These are phyloP conservation scores for Sugiyamaella paludigena DNA, from an alignment of 1,139 yeast species.

Conservation along the genomic window DNA sequence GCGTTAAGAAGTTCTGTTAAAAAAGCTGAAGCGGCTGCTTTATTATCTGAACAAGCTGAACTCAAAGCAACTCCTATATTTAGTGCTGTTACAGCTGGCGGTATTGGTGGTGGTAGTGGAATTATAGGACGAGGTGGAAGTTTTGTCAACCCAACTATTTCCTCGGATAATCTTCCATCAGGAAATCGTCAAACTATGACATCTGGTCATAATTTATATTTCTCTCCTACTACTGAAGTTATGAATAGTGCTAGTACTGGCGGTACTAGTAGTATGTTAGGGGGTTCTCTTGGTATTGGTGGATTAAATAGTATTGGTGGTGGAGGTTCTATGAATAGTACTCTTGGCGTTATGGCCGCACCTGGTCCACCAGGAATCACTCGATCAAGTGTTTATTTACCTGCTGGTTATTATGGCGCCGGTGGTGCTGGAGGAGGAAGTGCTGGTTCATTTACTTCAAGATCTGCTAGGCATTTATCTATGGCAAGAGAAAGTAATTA, in stretches of 20 bases:
- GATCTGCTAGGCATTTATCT: slow-evolving; percentile 24
- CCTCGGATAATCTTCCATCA: slow-evolving; percentile 8
- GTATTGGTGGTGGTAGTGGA: neutral
- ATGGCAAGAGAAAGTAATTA: slow-evolving; percentile 22
- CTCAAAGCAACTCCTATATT: slow-evolving; percentile 8
- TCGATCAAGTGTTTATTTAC: slow-evolving; percentile 36
- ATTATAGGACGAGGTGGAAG: neutral
- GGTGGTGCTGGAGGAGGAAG: slow-evolving; percentile 21
- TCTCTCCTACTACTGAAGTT: slow-evolving; percentile 79
- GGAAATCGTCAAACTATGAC: slow-evolving; percentile 14
- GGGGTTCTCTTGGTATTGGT: slow-evolving; percentile 10
- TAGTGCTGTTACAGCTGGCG: slow-evolving; percentile 7
- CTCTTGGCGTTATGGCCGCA: slow-evolving; percentile 21
- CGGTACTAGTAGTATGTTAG: slow-evolving; percentile 18
- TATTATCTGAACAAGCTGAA: slow-evolving; percentile 11
- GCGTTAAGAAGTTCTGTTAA: slow-evolving; percentile 27
- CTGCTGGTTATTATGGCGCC: slow-evolving; percentile 38
- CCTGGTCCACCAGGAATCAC: slow-evolving; percentile 12
- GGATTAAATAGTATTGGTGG: slow-evolving; percentile 11
- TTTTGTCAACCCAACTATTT: slow-evolving; percentile 4
- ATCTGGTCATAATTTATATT: slow-evolving; percentile 45
- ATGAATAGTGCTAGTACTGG: slow-evolving; percentile 43
- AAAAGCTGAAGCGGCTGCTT: slow-evolving; percentile 22
- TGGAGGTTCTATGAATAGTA: slow-evolving; percentile 21
- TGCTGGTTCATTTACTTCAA: slow-evolving; percentile 27